A percentile compares a stretch with the other conserved stretches of the same genome.
phyloP scores from a whole-genome alignment of 2,329 filamentous ascomycete genomes.

The Ceratocystis cubensis region DNA sequence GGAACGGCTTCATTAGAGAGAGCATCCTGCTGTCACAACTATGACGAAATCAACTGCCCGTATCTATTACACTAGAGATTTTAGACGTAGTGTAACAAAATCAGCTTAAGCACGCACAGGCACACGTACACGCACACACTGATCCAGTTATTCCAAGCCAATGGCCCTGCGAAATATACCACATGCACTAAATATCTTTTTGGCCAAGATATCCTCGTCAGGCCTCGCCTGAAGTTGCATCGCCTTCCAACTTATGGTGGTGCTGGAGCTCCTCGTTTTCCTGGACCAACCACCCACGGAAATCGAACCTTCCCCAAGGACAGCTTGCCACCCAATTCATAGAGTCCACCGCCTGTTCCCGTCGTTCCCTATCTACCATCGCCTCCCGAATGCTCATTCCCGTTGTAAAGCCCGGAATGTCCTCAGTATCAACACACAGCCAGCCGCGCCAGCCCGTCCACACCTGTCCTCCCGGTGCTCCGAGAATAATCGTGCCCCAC shows the following conservation, averaged over 20 bases:
- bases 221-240: not conserved
- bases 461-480: conserved; percentile 31
- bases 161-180: not conserved
- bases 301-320: conserved; percentile 39
- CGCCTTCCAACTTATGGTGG: not conserved
- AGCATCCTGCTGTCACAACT: too few relatives aligned
- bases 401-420: conserved; percentile 31
- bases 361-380: conserved; percentile 30
- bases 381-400: conserved; percentile 36
- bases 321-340: conserved; percentile 32
- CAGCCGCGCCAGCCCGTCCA: conserved; percentile 32
- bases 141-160: not conserved
- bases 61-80: too few relatives aligned
- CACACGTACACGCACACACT: too few relatives aligned
- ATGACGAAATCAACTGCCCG: too few relatives aligned
- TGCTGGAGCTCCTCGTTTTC: not conserved
- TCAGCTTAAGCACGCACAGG: too few relatives aligned
- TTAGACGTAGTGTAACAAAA: too few relatives aligned
- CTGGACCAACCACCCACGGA: conserved; percentile 23
- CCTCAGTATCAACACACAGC: conserved; percentile 38
- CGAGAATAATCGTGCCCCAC: conserved; percentile 48
- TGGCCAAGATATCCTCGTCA: not conserved
- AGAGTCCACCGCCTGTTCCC: conserved; percentile 32
- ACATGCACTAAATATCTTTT: not conserved
- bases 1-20: too few relatives aligned